phyloP scores from a whole-genome alignment of 352 stramenopile species.

The Pythium brachiatum region DNA sequence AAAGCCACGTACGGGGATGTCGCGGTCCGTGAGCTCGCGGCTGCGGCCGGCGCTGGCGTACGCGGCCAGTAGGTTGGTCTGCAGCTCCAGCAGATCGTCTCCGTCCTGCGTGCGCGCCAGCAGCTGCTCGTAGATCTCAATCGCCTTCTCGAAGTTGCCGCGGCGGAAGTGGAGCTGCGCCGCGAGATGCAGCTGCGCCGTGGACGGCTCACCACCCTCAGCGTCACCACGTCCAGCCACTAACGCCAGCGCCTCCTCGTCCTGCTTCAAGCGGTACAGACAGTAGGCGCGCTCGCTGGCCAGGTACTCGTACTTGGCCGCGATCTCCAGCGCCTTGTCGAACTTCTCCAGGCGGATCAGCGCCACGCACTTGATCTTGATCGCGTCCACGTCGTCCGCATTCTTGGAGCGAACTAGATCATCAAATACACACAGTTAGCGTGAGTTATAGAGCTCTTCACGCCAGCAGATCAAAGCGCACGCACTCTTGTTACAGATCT shows the following conservation, averaged over 20 bases:
- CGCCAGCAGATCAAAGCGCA: neutral
- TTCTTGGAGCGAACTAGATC: constrained; percentile 61
- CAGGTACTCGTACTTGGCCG: constrained; percentile 66
- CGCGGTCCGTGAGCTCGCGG: constrained; percentile 46
- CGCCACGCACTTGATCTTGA: constrained; percentile 80
- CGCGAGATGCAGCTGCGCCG: constrained; percentile 55
- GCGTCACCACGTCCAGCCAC: constrained; percentile 36
- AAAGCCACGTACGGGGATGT: constrained; percentile 40
- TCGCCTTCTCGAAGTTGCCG: constrained; percentile 59
- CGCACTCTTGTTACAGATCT: constrained; percentile 88
- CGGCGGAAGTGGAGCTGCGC: constrained; percentile 76
- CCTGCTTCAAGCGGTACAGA: constrained; percentile 78
- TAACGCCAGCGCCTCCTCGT: constrained; percentile 56
- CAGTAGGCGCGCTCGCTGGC: constrained; percentile 72
- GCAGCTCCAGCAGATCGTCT: constrained; percentile 75
- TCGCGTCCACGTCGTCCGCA: constrained; percentile 69
- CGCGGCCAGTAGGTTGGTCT: constrained; percentile 72
- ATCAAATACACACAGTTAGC: neutral
- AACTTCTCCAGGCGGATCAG: constrained; percentile 84
- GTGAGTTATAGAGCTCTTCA: constrained; percentile 2
- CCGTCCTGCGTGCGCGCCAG: constrained; percentile 42
- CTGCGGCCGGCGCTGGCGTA: constrained; percentile 62
- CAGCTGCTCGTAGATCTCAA: constrained; percentile 76
- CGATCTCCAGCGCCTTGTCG: constrained; percentile 81
- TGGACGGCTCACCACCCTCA: neutral